Base-by-base conservation (phyloP, 2,329 filamentous ascomycete species). In the Aspergillus pseudoterreus region DNA sequence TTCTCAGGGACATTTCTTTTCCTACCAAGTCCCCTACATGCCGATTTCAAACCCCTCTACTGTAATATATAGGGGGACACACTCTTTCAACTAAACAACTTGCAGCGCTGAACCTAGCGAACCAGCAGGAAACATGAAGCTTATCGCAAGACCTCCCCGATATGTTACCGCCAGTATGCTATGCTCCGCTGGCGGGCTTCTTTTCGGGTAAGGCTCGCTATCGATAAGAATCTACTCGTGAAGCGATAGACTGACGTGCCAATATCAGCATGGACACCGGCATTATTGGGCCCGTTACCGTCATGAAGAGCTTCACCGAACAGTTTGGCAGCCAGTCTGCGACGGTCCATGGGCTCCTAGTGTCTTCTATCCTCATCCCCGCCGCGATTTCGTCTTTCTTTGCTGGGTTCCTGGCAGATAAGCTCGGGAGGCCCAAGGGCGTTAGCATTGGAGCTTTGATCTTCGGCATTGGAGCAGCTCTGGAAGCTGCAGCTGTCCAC, bases 281-380 rank as follows among this genome's bases (percentile, higher is more conserved):
- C 9, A 79, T 75, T 22, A 82, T 85, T 47, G 82, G 83, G 1
- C 78, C 82, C 4, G 75, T 85, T 0, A 85, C 82, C 0, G 74
- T 76, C 2, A 85, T 85, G 82, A 59, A 71, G 0, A 67, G 71
- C 14, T 85, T 82, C 62, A 69, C 68, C 9, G 50, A 66, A 2
- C 72, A 73, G 3, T 79, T 84, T 43, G 81, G 81, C 1, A 58
- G 62, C 4, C 70, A 81, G 33, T 79, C 79, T 0, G 70, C 82
- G 1, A 76, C 75, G 0, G 63, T 83, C 4, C 78, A 80, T 47
- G 83, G 83, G 0, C 71, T 85, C 14, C 77, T 80, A 1, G 81
- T 86, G 3, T 84, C 82, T 0, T 75, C 76, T 2, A 81, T 86
- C 49, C 68, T 85, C 45, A 72, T 86, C 27, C 78, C 82, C 0